Evolutionary conservation across 257 asterid genomes (phyloP), one percentile per base, ranked within the genome.

Genomic region (Primulina huaijiensis): DNA sequence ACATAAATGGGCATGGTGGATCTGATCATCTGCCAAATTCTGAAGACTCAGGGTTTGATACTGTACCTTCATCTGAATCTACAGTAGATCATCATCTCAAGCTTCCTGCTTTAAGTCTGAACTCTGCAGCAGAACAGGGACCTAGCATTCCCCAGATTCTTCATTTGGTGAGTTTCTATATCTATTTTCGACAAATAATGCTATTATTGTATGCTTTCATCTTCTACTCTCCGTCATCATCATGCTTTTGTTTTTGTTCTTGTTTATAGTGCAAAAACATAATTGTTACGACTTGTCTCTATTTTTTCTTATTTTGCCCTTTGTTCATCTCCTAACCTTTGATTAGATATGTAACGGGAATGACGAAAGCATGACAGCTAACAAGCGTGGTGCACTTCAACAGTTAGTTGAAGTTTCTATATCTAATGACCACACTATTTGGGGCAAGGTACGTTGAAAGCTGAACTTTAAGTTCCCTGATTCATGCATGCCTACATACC

Each of bases 141-240:
- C 97, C 92, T 16, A 94, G 97, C 77, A 91, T 94, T 82, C 97
- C 98, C 60, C 97, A 91, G 84, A 81, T 94, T 79, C 97, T 94
- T 79, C 98, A 94, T 85, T 60, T 84, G 84, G 99, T 94, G 78
- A 85, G 97, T 71, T 72, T 62, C 46, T 64, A 27, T 50, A 40
- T 60, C 69, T 77, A 23, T 14, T 50, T 69, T 53, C 53, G 50
- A 57, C 60, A 50, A 69, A 40, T 68, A 46, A 43, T 35, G 57
- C 20, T 63, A 23, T 23, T 67, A 10, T 23, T 66, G 40, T 61
- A 27, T 60, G 34, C 66, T 65, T 38, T 20, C 38, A 57, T 72
- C 64, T 30, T 33, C 56, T 64, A 59, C 25, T 21, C 68, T 63
- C 4, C 17, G 9, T 57, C 37, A 37, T 34, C 58, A 60, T 58